phyloP scores from a whole-genome alignment of 345 rosid species.

The Clarkia xantiana region DNA sequence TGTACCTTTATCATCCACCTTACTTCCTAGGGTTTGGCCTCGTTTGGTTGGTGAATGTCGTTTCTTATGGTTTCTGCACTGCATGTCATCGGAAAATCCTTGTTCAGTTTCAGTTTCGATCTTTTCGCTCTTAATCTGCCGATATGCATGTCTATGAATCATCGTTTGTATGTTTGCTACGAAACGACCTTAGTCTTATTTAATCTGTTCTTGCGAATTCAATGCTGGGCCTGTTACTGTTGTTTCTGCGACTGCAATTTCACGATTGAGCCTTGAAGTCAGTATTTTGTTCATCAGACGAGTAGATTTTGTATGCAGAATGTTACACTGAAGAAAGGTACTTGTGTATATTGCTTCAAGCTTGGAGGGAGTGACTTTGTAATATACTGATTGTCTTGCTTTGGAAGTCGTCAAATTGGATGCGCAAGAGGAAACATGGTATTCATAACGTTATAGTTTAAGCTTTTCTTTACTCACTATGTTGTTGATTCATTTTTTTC shows the following conservation, averaged over 20 bases:
- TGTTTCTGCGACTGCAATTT: background rate
- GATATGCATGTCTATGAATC: background rate
- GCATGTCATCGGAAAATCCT: background rate
- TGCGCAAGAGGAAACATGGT: background rate
- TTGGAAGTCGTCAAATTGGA: too few relatives aligned
- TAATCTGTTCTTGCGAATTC: constrained; percentile 1
- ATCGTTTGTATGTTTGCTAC: constrained; percentile 2
- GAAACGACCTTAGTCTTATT: background rate
- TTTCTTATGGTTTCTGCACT: constrained; percentile 3
- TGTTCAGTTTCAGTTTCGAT: background rate
- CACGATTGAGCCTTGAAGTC: background rate
- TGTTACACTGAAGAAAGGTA: background rate
- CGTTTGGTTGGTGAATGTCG: background rate
- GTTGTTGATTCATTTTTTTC: too few relatives aligned
- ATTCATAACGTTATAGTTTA: too few relatives aligned
- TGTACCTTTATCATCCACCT: background rate
- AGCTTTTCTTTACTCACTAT: too few relatives aligned
- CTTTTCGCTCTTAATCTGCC: background rate
- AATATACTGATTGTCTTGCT: background rate
- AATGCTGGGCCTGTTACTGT: background rate
- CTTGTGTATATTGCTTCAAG: too few relatives aligned
- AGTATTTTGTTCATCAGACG: background rate
- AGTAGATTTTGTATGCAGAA: background rate
- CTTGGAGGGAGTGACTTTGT: background rate
- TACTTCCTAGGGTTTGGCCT: constrained; percentile 5